These are phyloP conservation scores for Fusarium humuli DNA, from an alignment of 2,329 filamentous ascomycete genomes.

Conservation along the genomic window DNA sequence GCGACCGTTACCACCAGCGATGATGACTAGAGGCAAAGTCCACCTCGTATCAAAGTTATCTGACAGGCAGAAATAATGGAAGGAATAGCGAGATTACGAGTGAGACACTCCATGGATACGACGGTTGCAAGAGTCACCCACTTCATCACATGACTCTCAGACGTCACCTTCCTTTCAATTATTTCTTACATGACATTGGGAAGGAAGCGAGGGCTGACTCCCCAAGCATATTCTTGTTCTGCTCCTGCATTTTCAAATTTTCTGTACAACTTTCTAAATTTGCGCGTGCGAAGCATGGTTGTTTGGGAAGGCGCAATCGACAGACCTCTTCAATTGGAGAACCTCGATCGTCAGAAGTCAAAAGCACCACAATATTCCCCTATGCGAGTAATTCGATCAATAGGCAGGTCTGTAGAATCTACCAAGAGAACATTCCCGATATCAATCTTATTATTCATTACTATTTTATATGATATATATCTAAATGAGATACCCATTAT, in stretches of 20 bases:
- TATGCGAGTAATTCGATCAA: neutral
- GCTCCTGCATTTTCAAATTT: neutral
- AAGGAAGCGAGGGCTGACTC: constrained; percentile 4
- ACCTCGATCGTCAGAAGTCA: neutral
- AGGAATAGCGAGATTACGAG: neutral
- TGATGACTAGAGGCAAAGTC: neutral
- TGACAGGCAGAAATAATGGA: neutral
- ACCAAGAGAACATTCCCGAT: neutral
- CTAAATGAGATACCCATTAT: constrained; percentile 45
- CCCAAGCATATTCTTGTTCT: neutral
- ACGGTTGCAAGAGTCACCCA: constrained; percentile 5
- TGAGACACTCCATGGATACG: constrained; percentile 2
- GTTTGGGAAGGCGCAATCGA: neutral
- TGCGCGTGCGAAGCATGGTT: neutral
- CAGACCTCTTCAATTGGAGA: neutral
- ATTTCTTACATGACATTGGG: neutral
- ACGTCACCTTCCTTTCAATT: constrained; percentile 9
- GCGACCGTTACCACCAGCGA: neutral
- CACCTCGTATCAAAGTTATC: neutral
- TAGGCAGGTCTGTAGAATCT: neutral
- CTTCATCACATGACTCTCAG: constrained; percentile 35
- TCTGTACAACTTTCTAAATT: neutral
- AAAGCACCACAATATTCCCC: neutral
- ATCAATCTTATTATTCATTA: neutral
- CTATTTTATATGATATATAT: neutral